Evolutionary conservation across 1,284 basidiomycete species (phyloP).

Genomic region (Fistulina hepatica): DNA sequence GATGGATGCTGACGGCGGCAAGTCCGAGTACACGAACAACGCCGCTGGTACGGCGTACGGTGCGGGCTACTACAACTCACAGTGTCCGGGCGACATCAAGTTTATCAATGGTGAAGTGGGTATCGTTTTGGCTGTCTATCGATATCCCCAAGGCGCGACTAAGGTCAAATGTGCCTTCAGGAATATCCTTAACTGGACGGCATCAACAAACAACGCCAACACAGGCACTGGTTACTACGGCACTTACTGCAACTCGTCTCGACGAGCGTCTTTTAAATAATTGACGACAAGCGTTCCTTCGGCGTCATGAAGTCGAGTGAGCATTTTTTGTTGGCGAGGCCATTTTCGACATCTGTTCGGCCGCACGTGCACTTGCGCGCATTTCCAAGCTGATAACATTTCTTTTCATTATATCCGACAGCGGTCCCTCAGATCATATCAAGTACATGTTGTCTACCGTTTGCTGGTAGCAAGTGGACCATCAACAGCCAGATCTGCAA

Average conservation of each 20-base stretch:
- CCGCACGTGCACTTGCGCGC: too few species aligned
- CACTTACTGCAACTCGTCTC: constrained; percentile 42
- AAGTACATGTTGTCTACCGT: too few species aligned
- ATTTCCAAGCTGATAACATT: too few species aligned
- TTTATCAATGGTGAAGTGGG: constrained; percentile 9
- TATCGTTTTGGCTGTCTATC: not conserved
- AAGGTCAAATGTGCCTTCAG: too few species aligned
- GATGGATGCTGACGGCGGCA: constrained; percentile 3
- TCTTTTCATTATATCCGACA: too few species aligned
- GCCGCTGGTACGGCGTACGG: constrained; percentile 6
- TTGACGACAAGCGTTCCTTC: too few species aligned
- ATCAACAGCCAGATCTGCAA: not conserved
- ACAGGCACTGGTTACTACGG: constrained; percentile 34
- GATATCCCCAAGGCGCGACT: too few species aligned
- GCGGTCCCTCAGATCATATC: too few species aligned
- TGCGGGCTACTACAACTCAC: constrained; percentile 4
- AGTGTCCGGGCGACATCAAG: constrained; percentile 9
- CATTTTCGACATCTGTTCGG: too few species aligned
- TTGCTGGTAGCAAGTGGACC: not conserved
- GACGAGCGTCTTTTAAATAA: too few species aligned
- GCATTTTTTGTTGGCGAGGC: too few species aligned
- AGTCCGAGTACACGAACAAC: not conserved
- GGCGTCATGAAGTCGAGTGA: too few species aligned
- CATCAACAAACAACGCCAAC: constrained; percentile 30
- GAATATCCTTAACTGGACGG: constrained; percentile 33